Evolutionary conservation across 306 rosid species (phyloP).

Genomic region (Pyrus communis): DNA sequence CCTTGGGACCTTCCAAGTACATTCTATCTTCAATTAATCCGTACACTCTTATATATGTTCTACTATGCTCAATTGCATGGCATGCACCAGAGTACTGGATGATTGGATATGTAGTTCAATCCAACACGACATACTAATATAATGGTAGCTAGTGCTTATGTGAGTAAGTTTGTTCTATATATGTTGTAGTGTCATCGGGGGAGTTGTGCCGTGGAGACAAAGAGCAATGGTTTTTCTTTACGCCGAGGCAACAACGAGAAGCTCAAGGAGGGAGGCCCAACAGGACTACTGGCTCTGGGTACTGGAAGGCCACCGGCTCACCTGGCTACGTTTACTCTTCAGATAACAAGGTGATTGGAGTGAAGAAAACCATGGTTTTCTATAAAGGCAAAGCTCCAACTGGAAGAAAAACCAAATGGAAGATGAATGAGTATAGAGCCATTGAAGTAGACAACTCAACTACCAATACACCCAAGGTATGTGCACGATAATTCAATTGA

Average conservation of each 20-base stretch:
- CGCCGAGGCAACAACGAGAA: slow-evolving; percentile 65
- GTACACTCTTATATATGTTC: background rate
- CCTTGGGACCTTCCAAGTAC: slow-evolving; percentile 78
- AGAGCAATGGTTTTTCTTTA: slow-evolving; percentile 93
- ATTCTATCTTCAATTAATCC: background rate
- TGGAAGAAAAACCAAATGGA: slow-evolving; percentile 83
- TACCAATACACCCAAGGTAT: slow-evolving; percentile 34
- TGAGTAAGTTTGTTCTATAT: background rate
- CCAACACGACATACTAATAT: background rate
- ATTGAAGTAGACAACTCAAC: slow-evolving; percentile 29
- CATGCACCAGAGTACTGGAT: no score
- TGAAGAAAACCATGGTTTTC: slow-evolving; percentile 84
- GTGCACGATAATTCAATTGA: background rate
- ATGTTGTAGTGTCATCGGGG: slow-evolving; percentile 51
- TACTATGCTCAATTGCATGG: no score
- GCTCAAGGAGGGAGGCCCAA: slow-evolving; percentile 74
- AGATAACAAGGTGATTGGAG: slow-evolving; percentile 48
- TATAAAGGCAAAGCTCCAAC: slow-evolving; percentile 76
- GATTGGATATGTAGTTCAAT: no score
- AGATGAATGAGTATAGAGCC: slow-evolving; percentile 86
- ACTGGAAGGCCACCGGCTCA: slow-evolving; percentile 93
- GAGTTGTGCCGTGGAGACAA: slow-evolving; percentile 58
- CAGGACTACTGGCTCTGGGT: slow-evolving; percentile 66
- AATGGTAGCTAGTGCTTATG: background rate
- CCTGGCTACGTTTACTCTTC: slow-evolving; percentile 74